Percentiles rank a stretch among this genome's conserved stretches.
phyloP scores from a whole-genome alignment of 148 eudicot genomes.

The Rhododendron kiyosumense region DNA sequence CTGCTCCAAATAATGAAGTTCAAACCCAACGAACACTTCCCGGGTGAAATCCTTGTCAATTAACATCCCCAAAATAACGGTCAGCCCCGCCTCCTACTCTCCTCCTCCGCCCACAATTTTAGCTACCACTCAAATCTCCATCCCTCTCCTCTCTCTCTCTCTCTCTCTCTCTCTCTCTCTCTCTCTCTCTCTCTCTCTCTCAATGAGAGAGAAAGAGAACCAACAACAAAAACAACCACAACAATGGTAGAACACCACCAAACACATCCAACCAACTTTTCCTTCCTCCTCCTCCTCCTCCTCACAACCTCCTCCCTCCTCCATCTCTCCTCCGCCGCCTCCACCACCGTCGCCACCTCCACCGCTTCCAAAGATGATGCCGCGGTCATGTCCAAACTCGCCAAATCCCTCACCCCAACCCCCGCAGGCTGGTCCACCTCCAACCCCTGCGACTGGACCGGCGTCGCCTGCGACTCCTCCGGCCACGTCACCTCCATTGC shows the following conservation, averaged over 20 bases:
- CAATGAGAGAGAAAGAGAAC: not conserved
- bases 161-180: not conserved
- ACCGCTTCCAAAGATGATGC: slow-evolving; percentile 25
- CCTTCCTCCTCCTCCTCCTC: not conserved
- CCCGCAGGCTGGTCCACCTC: slow-evolving; percentile 49
- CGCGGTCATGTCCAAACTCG: slow-evolving; percentile 38
- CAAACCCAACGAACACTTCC: not conserved
- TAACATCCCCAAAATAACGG: not conserved
- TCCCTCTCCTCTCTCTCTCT: not conserved
- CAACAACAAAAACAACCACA: not conserved
- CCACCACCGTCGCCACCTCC: slow-evolving; percentile 10
- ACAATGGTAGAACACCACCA: not conserved
- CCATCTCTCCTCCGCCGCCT: not conserved
- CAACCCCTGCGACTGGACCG: slow-evolving; percentile 52
- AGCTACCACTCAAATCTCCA: not conserved
- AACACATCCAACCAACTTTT: not conserved
- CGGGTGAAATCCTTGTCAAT: not conserved
- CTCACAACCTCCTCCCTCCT: not conserved
- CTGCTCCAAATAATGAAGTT: too few relatives aligned
- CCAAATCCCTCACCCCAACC: slow-evolving; percentile 28
- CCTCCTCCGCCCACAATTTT: not conserved
- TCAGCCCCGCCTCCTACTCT: not conserved
- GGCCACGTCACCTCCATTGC: slow-evolving; percentile 40
- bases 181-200: not conserved
- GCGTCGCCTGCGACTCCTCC: slow-evolving; percentile 40